Percentiles rank a stretch among this genome's conserved stretches.
phyloP scores from a whole-genome alignment of 1,284 basidiomycete species.

The Moesziomyces sp. region DNA sequence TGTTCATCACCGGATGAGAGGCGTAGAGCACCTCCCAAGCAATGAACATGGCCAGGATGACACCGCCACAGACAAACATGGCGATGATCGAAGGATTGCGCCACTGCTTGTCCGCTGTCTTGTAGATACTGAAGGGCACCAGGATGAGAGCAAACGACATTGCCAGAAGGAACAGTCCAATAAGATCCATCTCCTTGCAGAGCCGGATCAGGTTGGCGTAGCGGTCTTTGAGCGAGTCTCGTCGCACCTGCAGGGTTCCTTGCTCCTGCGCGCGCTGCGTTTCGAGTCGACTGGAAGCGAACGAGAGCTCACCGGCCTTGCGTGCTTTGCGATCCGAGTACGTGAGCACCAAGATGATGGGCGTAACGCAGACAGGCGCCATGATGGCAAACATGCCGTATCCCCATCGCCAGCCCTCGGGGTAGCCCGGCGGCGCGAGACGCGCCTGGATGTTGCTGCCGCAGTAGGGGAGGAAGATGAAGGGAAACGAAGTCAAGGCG shows the following conservation, averaged over 20 bases:
- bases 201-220: constrained; percentile 29
- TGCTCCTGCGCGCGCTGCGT: constrained; percentile 19
- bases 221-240: constrained; percentile 16
- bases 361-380: constrained; percentile 36
- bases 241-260: constrained; percentile 18
- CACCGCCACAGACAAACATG: constrained; percentile 68
- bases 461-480: constrained; percentile 17
- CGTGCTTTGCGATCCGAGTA: constrained; percentile 67
- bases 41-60: constrained; percentile 67
- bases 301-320: constrained; percentile 58
- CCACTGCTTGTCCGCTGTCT: constrained; percentile 65
- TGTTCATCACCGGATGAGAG: constrained; percentile 68
- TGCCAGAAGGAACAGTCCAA: constrained; percentile 64
- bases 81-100: constrained; percentile 69
- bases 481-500: constrained; percentile 31
- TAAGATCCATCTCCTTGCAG: constrained; percentile 66
- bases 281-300: constrained; percentile 24
- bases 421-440: constrained; percentile 1
- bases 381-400: constrained; percentile 51
- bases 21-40: constrained; percentile 68
- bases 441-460: constrained; percentile 14
- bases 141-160: constrained; percentile 62
- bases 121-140: constrained; percentile 67
- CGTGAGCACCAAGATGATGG: constrained; percentile 65
- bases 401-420: constrained; percentile 44